A percentile compares a stretch with the other conserved stretches of the same genome.
phyloP scores from a whole-genome alignment of 345 rosid species.

The Aquilaria yunnanensis region DNA sequence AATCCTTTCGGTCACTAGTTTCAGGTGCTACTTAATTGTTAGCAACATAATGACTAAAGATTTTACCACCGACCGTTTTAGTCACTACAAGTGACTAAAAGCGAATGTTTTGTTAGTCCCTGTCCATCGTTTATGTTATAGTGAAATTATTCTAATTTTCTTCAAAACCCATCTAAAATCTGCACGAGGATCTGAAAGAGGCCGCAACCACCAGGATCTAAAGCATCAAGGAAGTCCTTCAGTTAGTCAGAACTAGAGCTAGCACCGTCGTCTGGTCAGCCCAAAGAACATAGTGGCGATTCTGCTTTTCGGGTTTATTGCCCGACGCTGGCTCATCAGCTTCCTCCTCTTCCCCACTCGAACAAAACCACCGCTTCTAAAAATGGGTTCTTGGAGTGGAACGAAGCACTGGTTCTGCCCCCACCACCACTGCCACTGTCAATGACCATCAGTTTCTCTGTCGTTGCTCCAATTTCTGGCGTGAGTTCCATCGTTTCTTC shows the following conservation, averaged over 20 bases:
- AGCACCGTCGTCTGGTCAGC: slow-evolving; percentile 5
- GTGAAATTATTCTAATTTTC: no score
- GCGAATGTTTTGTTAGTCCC: no score
- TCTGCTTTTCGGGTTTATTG: slow-evolving; percentile 62
- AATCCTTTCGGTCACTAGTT: no score
- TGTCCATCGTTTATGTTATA: no score
- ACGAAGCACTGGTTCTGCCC: slow-evolving; percentile 11
- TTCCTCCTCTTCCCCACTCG: slow-evolving; percentile 58
- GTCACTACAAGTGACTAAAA: no score
- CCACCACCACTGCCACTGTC: slow-evolving; percentile 1
- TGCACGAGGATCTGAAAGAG: slow-evolving; percentile 14
- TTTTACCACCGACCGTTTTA: no score
- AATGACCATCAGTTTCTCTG: slow-evolving; percentile 41
- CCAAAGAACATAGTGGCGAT: slow-evolving; percentile 21
- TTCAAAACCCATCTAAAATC: no score
- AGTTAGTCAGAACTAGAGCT: slow-evolving; percentile 17
- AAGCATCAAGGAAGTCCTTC: slow-evolving; percentile 62
- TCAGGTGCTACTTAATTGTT: no score
- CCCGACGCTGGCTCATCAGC: slow-evolving; percentile 55
- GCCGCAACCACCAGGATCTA: slow-evolving; percentile 69
- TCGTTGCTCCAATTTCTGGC: slow-evolving; percentile 41
- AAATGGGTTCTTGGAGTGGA: slow-evolving; percentile 26
- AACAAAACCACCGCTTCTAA: slow-evolving; percentile 22
- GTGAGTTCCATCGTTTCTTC: slow-evolving; percentile 60
- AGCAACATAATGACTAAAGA: no score